phyloP scores from a whole-genome alignment of 2,329 filamentous ascomycete species.

The Xylariaceae sp. region DNA sequence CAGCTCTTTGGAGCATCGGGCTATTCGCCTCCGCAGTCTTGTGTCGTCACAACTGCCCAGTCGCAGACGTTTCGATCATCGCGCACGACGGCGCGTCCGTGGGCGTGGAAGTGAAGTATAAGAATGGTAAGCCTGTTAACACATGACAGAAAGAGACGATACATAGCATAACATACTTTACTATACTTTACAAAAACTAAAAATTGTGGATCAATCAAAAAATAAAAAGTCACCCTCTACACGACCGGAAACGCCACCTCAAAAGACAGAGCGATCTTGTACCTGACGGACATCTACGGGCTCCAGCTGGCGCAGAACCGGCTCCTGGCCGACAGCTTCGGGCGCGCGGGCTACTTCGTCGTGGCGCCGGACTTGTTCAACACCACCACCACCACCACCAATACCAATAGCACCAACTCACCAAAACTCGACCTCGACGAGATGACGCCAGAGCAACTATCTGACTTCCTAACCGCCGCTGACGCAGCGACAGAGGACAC shows the following conservation, averaged over 20 bases:
- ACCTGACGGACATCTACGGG: constrained; percentile 31
- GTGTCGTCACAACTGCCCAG: constrained; percentile 18
- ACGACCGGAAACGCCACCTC: constrained; percentile 26
- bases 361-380: constrained; percentile 33
- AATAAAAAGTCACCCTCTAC: constrained; percentile 31
- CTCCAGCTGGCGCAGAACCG: constrained; percentile 30
- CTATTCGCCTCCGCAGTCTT: constrained; percentile 8
- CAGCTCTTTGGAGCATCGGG: constrained; percentile 20
- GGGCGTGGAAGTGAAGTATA: constrained; percentile 25
- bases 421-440: constrained; percentile 29
- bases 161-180: no score
- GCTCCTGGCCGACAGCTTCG: constrained; percentile 32
- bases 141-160: no score
- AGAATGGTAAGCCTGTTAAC: constrained; percentile 21
- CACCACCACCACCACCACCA: constrained; percentile 28
- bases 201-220: constrained; percentile 6
- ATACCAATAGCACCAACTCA: no score
- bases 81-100: constrained; percentile 26
- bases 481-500: constrained; percentile 36
- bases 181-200: no score
- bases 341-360: constrained; percentile 32
- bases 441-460: constrained; percentile 21
- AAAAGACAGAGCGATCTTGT: constrained; percentile 28
- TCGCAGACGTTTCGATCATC: constrained; percentile 24
- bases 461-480: constrained; percentile 28